Evolutionary conservation across 169 alveolate genomes (phyloP), one percentile per base, ranked within the genome.

Genomic region (Plasmodium coatneyi): DNA sequence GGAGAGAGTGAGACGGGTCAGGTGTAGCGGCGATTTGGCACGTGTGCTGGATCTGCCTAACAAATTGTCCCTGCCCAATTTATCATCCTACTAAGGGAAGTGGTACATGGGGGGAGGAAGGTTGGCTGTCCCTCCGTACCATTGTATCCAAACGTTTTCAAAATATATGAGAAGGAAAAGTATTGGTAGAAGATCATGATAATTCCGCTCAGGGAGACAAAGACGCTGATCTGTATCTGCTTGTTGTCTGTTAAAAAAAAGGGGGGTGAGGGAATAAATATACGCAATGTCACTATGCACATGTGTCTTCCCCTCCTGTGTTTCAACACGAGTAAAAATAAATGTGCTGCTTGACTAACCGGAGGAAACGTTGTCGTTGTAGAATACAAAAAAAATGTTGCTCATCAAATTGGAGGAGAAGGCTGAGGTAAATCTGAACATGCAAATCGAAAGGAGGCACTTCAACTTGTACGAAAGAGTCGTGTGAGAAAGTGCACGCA

Each of bases 161-260:
- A 56, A 76, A 80, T 91, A 71, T 49, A 91, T 30, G 95, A 91
- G 54, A 91, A 91, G 72, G 95, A 91, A 91, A 91, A 91, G 43
- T 91, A 81, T 28, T 91, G 95, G 49, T 91, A 91, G 34, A 80
- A 71, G 28, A 91, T 91, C 95, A 91, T 91, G 52, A 91, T 81
- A 19, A 91, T 91, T 78, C 95, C 95, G 74, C 95, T 91, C 30
- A 91, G 71, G 46, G 95, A 91, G 10, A 91, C 95, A 81, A 91
- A 91, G 54, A 91, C 71, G 70, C 95, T 91, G 19, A 91, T 80
- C 49, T 91, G 95, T 49, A 91, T 43, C 82, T 91, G 95, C 79
- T 91, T 91, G 78, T 91, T 91, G 76, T 82, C 95, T 87, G 82
- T 70, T 19, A 36, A 87, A 82, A 49, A 49, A 49, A 49, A 3